A percentile compares a stretch with the other conserved stretches of the same genome.
Evolutionary conservation across 2,329 filamentous ascomycete species (phyloP).

Genomic region (Xylariomycetidae sp.): DNA sequence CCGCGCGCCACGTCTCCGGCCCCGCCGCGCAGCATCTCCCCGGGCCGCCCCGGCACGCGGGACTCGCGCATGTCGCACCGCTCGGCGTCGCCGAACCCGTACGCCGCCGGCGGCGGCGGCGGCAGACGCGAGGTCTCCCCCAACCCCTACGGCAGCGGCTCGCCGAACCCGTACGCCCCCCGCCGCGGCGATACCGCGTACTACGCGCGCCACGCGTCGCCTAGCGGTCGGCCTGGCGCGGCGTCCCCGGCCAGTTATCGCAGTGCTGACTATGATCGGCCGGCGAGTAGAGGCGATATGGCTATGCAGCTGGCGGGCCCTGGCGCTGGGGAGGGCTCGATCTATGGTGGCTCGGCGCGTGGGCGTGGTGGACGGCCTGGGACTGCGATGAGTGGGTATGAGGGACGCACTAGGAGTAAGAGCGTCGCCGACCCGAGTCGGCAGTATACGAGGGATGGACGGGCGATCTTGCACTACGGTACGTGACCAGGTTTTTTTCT

Average conservation of each 20-base stretch:
- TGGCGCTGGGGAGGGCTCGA: slow-evolving; percentile 52
- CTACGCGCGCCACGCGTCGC: slow-evolving; percentile 47
- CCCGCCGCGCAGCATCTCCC: slow-evolving; percentile 57
- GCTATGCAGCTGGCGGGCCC: slow-evolving; percentile 63
- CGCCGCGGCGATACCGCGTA: slow-evolving; percentile 40
- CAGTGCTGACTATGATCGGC: slow-evolving; percentile 40
- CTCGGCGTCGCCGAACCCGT: slow-evolving; percentile 16
- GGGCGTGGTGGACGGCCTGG: slow-evolving; percentile 43
- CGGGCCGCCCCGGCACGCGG: slow-evolving; percentile 51
- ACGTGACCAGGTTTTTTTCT: too few species aligned
- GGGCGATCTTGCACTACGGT: slow-evolving; percentile 90
- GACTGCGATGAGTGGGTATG: slow-evolving; percentile 51
- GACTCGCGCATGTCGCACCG: slow-evolving; percentile 34
- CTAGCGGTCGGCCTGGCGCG: slow-evolving; percentile 39
- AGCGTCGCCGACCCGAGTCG: slow-evolving; percentile 78
- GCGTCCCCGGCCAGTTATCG: slow-evolving; percentile 44
- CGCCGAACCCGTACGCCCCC: slow-evolving; percentile 31
- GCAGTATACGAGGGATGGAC: slow-evolving; percentile 79
- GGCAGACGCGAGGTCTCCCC: slow-evolving; percentile 14
- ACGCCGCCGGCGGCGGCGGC: slow-evolving; percentile 17
- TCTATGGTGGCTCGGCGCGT: slow-evolving; percentile 32
- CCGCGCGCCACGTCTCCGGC: slow-evolving; percentile 62
- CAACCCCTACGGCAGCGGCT: slow-evolving; percentile 15
- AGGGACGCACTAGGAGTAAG: slow-evolving; percentile 64
- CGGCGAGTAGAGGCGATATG: slow-evolving; percentile 51